phyloP scores from a whole-genome alignment of 345 rosid species.

The Citrus cavaleriei region DNA sequence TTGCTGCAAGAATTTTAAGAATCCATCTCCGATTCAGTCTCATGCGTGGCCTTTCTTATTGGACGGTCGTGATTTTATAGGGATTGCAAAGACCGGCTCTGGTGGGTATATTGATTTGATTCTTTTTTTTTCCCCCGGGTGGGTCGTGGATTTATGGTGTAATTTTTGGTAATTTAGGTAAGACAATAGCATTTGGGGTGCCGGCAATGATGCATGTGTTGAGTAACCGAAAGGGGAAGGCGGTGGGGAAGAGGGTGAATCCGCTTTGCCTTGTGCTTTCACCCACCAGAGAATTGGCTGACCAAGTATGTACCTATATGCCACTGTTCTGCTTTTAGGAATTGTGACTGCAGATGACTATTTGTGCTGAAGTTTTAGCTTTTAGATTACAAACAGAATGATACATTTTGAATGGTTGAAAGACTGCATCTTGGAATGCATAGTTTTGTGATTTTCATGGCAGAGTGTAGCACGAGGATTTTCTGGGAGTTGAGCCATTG shows the following conservation, averaged over 20 bases:
- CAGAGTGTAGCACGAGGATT: neutral
- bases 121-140: neutral
- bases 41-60: slow-evolving; percentile 91
- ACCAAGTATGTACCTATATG: slow-evolving; percentile 48
- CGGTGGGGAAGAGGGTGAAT: slow-evolving; percentile 36
- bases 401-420: neutral
- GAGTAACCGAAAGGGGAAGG: slow-evolving; percentile 60
- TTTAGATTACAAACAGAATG: neutral
- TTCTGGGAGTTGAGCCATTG: neutral
- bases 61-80: slow-evolving; percentile 87
- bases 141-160: neutral
- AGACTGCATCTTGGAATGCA: neutral
- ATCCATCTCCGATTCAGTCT: slow-evolving; percentile 90
- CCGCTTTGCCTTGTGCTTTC: slow-evolving; percentile 94
- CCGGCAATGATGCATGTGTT: slow-evolving; percentile 85
- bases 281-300: slow-evolving; percentile 95
- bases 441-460: neutral
- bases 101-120: slow-evolving; percentile 34
- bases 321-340: neutral
- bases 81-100: slow-evolving; percentile 97
- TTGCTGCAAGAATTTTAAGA: slow-evolving; percentile 72
- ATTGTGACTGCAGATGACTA: neutral
- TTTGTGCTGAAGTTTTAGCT: neutral
- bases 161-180: slow-evolving; percentile 37
- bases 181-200: slow-evolving; percentile 88